A percentile compares a stretch with the other conserved stretches of the same genome.
These are phyloP conservation scores for Globisporangium alternatum DNA, from an alignment of 352 stramenopile species.

Conservation along the genomic window DNA sequence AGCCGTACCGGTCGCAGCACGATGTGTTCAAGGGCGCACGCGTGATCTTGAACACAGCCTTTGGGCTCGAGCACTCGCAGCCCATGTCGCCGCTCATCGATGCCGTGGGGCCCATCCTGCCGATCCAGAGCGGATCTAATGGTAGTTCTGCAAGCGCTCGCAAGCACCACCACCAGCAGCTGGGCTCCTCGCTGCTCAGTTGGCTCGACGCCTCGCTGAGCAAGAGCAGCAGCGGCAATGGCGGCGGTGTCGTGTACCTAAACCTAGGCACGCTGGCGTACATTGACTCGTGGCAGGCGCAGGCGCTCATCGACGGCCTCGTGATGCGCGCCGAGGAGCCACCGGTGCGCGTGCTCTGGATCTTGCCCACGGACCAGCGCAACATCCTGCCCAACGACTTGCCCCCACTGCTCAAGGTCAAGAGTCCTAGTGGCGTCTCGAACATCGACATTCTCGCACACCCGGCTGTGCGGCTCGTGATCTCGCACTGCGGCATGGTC, in stretches of 20 bases:
- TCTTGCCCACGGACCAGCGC: slow-evolving; percentile 74
- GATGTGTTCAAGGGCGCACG: slow-evolving; percentile 84
- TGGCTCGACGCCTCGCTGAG: slow-evolving; percentile 35
- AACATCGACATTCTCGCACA: slow-evolving; percentile 69
- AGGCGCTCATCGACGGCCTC: slow-evolving; percentile 69
- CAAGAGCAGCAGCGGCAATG: slow-evolving; percentile 3
- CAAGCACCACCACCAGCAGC: not conserved
- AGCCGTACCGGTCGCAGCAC: slow-evolving; percentile 79
- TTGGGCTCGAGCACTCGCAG: slow-evolving; percentile 80
- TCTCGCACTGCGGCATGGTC: slow-evolving; percentile 88
- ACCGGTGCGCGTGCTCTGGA: slow-evolving; percentile 66
- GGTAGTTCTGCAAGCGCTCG: slow-evolving; percentile 9
- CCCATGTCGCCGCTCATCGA: slow-evolving; percentile 75
- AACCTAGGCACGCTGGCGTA: slow-evolving; percentile 80
- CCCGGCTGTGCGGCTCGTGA: slow-evolving; percentile 50
- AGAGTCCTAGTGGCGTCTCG: slow-evolving; percentile 51
- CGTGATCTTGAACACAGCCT: slow-evolving; percentile 87
- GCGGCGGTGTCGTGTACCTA: slow-evolving; percentile 58
- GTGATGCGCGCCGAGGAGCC: slow-evolving; percentile 38
- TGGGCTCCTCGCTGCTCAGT: slow-evolving; percentile 24
- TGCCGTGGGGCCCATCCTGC: slow-evolving; percentile 72
- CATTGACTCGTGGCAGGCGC: slow-evolving; percentile 77
- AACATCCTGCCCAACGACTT: slow-evolving; percentile 50
- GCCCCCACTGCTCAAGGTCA: slow-evolving; percentile 61
- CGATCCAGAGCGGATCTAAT: slow-evolving; percentile 10